Evolutionary conservation across 2,329 filamentous ascomycete genomes (phyloP), one percentile per base, ranked within the genome.

Genomic region (Mycosphaerella arachidis): DNA sequence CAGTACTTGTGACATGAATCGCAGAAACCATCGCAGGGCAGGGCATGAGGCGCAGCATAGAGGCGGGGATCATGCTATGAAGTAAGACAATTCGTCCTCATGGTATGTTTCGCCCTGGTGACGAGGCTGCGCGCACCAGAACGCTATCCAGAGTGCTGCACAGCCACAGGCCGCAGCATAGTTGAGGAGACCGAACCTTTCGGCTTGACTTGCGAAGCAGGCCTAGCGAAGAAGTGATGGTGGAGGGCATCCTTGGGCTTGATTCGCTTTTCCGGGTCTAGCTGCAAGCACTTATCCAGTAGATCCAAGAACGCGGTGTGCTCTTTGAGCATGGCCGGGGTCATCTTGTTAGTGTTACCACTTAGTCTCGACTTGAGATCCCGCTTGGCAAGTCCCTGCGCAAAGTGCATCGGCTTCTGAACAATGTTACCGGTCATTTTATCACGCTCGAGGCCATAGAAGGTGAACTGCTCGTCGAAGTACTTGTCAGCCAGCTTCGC

Each of bases 191-290:
- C 37, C 18, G 53, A 20, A 33, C 48, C 30, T 40, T 62, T 66
- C 4, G 62, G 35, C 58, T 66, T 63, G 3, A 24, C 48, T 30
- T 58, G 55, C 20, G 27, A 30, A 10, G 27, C 9, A 10, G 48
- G 46, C n/a, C 59, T 48, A 16, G 61, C 61, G 68, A 97, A 91
- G 75, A 97, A 97, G 1, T 90, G 90, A 78, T 97, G 93, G 71
- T 86, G 88, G 68, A 97, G 78, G 53, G 94, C 94, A 70, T 97
- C 92, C 13, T 83, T 80, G 0, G 94, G 90, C 51, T 90, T 93
- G 70, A 94, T 90, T 63, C 94, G 85, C 80, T 95, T 96, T 73
- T 96, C 92, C 0, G 93, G 91, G 71, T 97, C 96, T 65, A 97
- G 82, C 60, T 88, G 86, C 64, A 99, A 80, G 72, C 92, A 97